Conservation (phyloP, 164 flowering plant species). For the Umbellularia californica region DNA sequence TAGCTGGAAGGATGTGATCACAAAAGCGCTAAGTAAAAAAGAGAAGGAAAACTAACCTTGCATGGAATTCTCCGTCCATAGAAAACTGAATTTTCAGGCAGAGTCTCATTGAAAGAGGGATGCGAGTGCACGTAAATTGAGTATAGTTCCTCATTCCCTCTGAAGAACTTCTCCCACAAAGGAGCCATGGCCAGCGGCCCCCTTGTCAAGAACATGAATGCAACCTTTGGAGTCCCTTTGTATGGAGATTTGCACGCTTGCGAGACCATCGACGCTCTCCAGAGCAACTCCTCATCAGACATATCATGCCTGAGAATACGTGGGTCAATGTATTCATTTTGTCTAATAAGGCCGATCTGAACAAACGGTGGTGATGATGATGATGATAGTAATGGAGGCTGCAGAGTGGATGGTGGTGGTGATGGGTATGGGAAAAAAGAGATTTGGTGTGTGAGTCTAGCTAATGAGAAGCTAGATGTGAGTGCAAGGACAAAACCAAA, state of each 20-base stretch:
- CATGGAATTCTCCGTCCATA: constrained; percentile 57
- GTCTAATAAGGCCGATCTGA: background rate
- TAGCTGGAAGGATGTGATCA: too few relatives aligned
- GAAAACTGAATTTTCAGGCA: constrained; percentile 38
- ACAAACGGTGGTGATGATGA: background rate
- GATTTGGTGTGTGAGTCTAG: constrained; percentile 14
- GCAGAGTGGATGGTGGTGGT: background rate
- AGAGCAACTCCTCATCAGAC: constrained; percentile 11
- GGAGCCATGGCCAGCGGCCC: constrained; percentile 53
- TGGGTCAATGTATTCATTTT: constrained; percentile 18
- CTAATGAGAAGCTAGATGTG: background rate
- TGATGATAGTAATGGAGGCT: background rate
- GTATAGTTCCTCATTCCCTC: constrained; percentile 48
- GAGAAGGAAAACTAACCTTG: constrained; percentile 30
- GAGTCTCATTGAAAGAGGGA: constrained; percentile 41
- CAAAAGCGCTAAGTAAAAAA: too few relatives aligned
- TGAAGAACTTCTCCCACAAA: constrained; percentile 63
- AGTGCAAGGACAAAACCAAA: constrained; percentile 9
- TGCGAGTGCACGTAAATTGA: constrained; percentile 60
- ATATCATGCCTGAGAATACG: constrained; percentile 1
- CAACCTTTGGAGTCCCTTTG: constrained; percentile 41
- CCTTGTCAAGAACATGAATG: constrained; percentile 59
- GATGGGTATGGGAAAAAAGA: constrained; percentile 1
- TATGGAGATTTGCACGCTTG: constrained; percentile 18
- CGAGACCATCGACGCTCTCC: constrained; percentile 14